A percentile compares a stretch with the other conserved stretches of the same genome.
Evolutionary conservation across 495 filamentous ascomycete species (phyloP).

Genomic region (Podospora conica): DNA sequence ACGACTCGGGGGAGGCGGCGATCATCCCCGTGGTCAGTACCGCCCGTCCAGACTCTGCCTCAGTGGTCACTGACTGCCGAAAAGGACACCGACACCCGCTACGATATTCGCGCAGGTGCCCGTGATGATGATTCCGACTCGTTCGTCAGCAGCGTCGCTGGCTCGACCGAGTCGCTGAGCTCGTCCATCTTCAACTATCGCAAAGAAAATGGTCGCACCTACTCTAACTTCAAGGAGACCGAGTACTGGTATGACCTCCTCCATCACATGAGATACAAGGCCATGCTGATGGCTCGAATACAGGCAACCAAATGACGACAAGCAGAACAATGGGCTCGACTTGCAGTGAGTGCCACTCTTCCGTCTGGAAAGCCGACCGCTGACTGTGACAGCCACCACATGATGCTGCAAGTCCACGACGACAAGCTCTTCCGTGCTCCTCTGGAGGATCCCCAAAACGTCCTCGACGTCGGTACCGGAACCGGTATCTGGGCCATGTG

Average conservation of each 20-base stretch:
- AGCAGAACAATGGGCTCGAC: constrained; percentile 2
- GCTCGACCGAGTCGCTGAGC: constrained; percentile 27
- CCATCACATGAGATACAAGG: too few relatives aligned
- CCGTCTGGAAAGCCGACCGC: too few relatives aligned
- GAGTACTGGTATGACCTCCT: constrained; percentile 3
- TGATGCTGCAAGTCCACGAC: constrained; percentile 7
- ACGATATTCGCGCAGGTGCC: too few relatives aligned
- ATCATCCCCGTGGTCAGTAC: too few relatives aligned
- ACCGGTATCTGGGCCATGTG: constrained; percentile 59
- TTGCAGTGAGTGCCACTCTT: not conserved
- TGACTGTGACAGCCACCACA: not conserved
- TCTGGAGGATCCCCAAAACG: constrained; percentile 39
- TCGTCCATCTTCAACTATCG: constrained; percentile 28
- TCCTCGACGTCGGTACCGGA: constrained; percentile 58
- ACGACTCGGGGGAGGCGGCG: too few relatives aligned
- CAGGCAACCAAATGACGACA: constrained; percentile 1
- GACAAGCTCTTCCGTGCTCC: constrained; percentile 48
- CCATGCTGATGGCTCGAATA: not conserved
- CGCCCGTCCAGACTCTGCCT: too few relatives aligned
- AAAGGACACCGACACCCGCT: too few relatives aligned
- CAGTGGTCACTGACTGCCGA: too few relatives aligned
- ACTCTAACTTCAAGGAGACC: constrained; percentile 16
- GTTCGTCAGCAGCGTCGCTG: not conserved
- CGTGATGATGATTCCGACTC: not conserved
- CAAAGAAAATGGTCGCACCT: constrained; percentile 20